A percentile compares a stretch with the other conserved stretches of the same genome.
Evolutionary conservation across 129 eudicot genomes (phyloP).

Genomic region (Scalesia atractyloides): DNA sequence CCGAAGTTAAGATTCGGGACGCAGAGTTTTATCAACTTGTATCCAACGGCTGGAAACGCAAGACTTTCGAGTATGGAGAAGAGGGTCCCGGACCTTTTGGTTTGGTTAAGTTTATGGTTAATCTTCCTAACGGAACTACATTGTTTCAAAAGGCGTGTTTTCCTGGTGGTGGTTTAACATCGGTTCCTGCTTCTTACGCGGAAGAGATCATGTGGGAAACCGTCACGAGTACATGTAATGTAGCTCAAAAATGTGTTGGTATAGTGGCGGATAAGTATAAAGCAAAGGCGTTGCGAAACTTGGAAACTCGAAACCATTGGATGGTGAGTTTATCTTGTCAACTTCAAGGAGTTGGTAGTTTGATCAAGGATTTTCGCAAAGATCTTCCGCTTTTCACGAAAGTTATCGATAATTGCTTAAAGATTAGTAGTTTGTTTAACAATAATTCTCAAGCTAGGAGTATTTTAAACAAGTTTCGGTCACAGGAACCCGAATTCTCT

Average conservation of each 20-base stretch:
- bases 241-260: constrained; percentile 65
- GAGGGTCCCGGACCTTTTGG: constrained; percentile 19
- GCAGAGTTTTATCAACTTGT: constrained; percentile 67
- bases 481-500: constrained; percentile 45
- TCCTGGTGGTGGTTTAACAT: constrained; percentile 28
- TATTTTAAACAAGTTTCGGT: constrained; percentile 50
- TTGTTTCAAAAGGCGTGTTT: constrained; percentile 56
- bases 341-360: constrained; percentile 54
- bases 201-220: constrained; percentile 83
- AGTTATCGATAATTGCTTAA: constrained; percentile 57
- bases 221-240: constrained; percentile 43
- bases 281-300: constrained; percentile 57
- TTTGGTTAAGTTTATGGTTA: constrained; percentile 60
- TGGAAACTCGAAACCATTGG: constrained; percentile 68
- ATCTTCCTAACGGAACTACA: constrained; percentile 82
- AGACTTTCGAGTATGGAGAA: constrained; percentile 34
- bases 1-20: constrained; percentile 66
- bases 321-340: constrained; percentile 81
- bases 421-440: constrained; percentile 55
- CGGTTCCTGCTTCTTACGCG: constrained; percentile 49
- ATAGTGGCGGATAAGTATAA: constrained; percentile 75
- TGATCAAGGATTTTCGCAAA: constrained; percentile 66
- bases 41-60: constrained; percentile 63
- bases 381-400: constrained; percentile 63
- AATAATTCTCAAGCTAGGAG: constrained; percentile 59